These are phyloP conservation scores for Alnus glutinosa DNA, from an alignment of 306 rosid species.

Conservation along the genomic window DNA sequence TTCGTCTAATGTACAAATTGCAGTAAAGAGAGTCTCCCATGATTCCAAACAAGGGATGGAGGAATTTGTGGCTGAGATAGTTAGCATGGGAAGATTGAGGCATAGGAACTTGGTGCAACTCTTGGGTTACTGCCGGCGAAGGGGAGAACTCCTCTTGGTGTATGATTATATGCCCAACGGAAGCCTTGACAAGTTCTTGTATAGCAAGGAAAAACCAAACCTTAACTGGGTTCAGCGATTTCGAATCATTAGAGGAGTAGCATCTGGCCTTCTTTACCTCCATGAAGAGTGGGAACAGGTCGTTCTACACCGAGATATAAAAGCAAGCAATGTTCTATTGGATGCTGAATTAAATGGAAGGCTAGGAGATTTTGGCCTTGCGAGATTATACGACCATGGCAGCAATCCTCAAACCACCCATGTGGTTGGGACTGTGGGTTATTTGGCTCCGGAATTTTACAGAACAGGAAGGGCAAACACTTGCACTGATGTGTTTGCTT, in stretches of 20 bases:
- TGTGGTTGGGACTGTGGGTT: constrained; percentile 76
- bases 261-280: constrained; percentile 36
- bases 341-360: constrained; percentile 63
- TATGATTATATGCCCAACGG: constrained; percentile 49
- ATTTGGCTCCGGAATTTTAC: constrained; percentile 66
- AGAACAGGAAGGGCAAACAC: constrained; percentile 65
- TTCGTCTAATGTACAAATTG: constrained; percentile 24
- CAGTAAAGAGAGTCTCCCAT: constrained; percentile 41
- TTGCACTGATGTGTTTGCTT: constrained; percentile 60
- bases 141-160: constrained; percentile 35
- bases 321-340: constrained; percentile 71
- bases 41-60: constrained; percentile 44
- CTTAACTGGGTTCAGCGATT: constrained; percentile 42
- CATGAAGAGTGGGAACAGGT: constrained; percentile 69
- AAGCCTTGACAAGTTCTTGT: constrained; percentile 38
- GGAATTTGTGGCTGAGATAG: constrained; percentile 43
- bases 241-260: constrained; percentile 27
- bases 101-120: constrained; percentile 48
- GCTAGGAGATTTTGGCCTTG: constrained; percentile 77
- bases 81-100: constrained; percentile 39
- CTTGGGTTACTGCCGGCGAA: constrained; percentile 41
- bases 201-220: background rate
- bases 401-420: constrained; percentile 62
- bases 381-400: constrained; percentile 62
- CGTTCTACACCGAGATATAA: constrained; percentile 74